These are phyloP conservation scores for Pestalotiopsis sp. DNA, from an alignment of 2,329 filamentous ascomycete genomes.

Conservation along the genomic window DNA sequence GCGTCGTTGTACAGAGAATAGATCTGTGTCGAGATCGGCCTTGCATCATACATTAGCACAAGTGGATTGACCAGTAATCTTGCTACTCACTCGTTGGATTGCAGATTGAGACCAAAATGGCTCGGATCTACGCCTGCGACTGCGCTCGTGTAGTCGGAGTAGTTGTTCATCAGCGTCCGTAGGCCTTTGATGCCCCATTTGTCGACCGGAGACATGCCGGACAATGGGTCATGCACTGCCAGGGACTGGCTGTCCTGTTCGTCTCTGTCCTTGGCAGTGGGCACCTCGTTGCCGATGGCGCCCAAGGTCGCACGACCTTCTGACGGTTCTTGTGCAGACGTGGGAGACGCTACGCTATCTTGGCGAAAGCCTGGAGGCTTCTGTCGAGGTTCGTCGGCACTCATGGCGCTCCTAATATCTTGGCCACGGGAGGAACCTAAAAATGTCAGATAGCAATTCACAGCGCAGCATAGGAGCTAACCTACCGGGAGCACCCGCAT, in stretches of 20 bases:
- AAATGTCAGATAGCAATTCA: constrained; percentile 20
- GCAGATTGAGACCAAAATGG: constrained; percentile 60
- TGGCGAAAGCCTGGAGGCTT: constrained; percentile 48
- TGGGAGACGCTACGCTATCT: constrained; percentile 38
- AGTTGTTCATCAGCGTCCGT: constrained; percentile 65
- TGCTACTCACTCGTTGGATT: constrained; percentile 57
- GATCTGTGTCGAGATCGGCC: constrained; percentile 59
- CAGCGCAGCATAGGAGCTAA: not conserved
- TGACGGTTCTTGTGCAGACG: constrained; percentile 36
- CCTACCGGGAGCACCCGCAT: constrained; percentile 42
- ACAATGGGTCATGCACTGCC: constrained; percentile 58
- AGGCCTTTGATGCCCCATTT: constrained; percentile 69
- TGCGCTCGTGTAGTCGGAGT: constrained; percentile 63
- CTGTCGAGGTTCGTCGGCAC: constrained; percentile 48
- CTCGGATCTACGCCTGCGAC: constrained; percentile 62
- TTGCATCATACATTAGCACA: constrained; percentile 30
- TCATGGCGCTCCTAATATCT: constrained; percentile 42
- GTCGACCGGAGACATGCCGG: constrained; percentile 63
- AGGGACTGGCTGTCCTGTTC: constrained; percentile 41
- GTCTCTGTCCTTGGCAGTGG: constrained; percentile 43
- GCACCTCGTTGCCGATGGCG: constrained; percentile 48
- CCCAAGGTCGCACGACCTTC: constrained; percentile 46
- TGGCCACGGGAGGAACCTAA: constrained; percentile 42
- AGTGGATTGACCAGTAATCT: not conserved
- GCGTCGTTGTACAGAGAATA: constrained; percentile 64